Conservation (phyloP, 768 basidiomycete species). For the Pholiota molesta region DNA sequence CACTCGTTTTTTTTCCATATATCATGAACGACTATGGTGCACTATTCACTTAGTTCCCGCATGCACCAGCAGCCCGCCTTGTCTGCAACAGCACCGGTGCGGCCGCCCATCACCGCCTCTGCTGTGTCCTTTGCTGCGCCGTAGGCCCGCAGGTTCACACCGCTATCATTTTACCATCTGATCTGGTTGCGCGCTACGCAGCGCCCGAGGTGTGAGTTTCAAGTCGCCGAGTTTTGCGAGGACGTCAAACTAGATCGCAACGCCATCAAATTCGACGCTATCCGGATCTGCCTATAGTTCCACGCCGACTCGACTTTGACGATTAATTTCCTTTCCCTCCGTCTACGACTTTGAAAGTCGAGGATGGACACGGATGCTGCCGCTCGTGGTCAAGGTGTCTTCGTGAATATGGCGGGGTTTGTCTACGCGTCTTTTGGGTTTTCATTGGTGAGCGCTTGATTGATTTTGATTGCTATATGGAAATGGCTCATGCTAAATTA, state of each 20-base stretch:
- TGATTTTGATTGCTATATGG: not conserved
- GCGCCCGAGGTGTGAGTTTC: conserved; percentile 11
- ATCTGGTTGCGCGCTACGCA: not conserved
- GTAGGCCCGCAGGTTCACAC: not conserved
- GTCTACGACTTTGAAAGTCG: conserved; percentile 2
- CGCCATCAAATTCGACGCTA: not conserved
- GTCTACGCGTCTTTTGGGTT: conserved; percentile 37
- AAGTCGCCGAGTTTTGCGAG: not conserved
- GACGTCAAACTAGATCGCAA: not conserved
- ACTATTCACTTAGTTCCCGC: not conserved
- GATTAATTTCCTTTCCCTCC: not conserved
- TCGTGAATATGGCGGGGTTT: conserved; percentile 34
- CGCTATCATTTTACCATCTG: not conserved
- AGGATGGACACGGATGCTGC: conserved; percentile 13
- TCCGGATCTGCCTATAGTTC: not conserved
- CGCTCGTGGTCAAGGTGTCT: conserved; percentile 23
- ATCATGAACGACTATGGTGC: not conserved
- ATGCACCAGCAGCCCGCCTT: not conserved
- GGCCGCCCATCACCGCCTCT: not conserved
- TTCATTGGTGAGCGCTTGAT: conserved; percentile 32
- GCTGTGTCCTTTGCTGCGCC: not conserved
- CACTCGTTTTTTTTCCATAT: not conserved
- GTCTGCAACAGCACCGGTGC: not conserved
- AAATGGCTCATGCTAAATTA: not conserved
- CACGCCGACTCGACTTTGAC: not conserved